phyloP scores from a whole-genome alignment of 805 yeast species.

The Zygotorulaspora danielsina region DNA sequence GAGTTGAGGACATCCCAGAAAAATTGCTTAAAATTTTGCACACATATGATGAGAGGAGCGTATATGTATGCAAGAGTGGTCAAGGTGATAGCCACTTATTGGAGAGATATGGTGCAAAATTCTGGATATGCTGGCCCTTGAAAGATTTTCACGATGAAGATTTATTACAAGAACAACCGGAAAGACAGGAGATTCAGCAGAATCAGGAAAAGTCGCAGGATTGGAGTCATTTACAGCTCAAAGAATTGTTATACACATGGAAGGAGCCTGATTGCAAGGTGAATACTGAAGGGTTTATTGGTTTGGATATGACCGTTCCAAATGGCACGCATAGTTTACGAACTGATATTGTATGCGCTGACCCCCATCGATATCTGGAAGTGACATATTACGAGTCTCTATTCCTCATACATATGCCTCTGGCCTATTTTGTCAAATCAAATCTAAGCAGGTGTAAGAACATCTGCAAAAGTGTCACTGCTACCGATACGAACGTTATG shows the following conservation, averaged over 20 bases:
- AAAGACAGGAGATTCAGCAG: background rate
- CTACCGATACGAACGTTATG: conserved; percentile 7
- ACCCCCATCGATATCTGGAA: conserved; percentile 28
- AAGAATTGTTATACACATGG: conserved; percentile 17
- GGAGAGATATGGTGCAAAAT: conserved; percentile 22
- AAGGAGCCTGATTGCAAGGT: conserved; percentile 5
- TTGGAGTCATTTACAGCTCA: conserved; percentile 10
- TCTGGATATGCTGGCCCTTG: conserved; percentile 21
- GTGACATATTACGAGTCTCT: conserved; percentile 37
- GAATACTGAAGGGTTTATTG: background rate
- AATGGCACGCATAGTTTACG: conserved; percentile 1
- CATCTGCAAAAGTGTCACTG: conserved; percentile 36
- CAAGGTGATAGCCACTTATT: conserved; percentile 9
- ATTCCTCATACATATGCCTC: conserved; percentile 35
- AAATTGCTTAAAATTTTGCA: conserved; percentile 2
- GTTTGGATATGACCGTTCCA: conserved; percentile 12
- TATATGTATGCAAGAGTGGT: conserved; percentile 8
- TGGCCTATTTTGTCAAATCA: conserved; percentile 45
- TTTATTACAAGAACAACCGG: conserved; percentile 2
- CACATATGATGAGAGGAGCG: conserved; percentile 3
- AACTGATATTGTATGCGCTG: conserved; percentile 3
- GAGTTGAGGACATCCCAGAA: conserved; percentile 7
- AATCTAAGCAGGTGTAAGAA: conserved; percentile 44
- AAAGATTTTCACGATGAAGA: conserved; percentile 6
- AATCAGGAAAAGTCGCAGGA: conserved; percentile 2